Evolutionary conservation across 345 rosid genomes (phyloP), one percentile per base, ranked within the genome.

Genomic region (Firmiana major): DNA sequence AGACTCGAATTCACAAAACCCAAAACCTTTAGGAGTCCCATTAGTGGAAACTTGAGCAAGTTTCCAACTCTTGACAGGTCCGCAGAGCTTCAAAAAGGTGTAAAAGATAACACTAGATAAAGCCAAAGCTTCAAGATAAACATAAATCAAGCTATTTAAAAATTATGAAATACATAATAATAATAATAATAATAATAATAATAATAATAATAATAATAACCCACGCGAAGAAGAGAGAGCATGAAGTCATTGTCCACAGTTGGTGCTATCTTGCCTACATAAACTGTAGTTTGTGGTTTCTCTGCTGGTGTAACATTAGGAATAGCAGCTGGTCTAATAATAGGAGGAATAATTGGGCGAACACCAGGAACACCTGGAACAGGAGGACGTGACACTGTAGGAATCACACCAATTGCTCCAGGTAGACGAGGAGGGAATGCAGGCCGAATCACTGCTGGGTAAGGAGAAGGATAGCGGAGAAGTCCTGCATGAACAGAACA

Each of bases 271-370:
- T 93, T 93, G 88, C 98, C 97, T 80, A 96, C 86, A 86, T 93
- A 96, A 79, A 96, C 92, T 16, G 97, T 93, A 59, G 97, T 93
- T 83, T 93, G 98, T 45, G 98, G 98, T 85, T 92, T 93, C 85
- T 93, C 97, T 17, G 87, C 87, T 21, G 94, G 94, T 45, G 97
- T 82, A 46, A 86, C 83, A n/a, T 81, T 82, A 63, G 98, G 91
- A 82, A 89, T 62, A 74, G 76, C 71, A 75, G 82, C 87, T 79
- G 99, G 99, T 83, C 98, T 88, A 63, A 90, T 62, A 71, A 90
- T 63, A 36, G 91, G 92, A 65, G 92, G 87, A 74, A 89, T 81
- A 28, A 91, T 79, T 4, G 97, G 94, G 72, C 97, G 97, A 80
- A 86, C 89, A 75, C 91, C 97, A 21, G 92, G 88, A 83, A 90